phyloP scores from a whole-genome alignment of 495 filamentous ascomycete species.

The Thozetella sp. region DNA sequence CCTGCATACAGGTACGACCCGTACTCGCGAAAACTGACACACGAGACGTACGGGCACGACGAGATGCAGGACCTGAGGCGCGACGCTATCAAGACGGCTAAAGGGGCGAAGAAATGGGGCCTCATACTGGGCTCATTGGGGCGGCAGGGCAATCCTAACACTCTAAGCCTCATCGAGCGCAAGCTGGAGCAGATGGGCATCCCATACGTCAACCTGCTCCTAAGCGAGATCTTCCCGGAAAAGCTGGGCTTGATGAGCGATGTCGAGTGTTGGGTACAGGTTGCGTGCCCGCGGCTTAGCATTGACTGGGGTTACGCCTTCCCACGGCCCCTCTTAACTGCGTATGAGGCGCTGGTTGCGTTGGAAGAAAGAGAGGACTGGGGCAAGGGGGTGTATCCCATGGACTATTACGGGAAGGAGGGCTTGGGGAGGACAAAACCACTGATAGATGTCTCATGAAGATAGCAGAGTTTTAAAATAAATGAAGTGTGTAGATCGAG shows the following conservation, averaged over 20 bases:
- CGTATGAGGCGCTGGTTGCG: conserved; percentile 92
- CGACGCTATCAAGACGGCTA: conserved; percentile 74
- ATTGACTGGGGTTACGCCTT: conserved; percentile 99
- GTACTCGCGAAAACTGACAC: conserved; percentile 88
- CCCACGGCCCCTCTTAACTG: conserved; percentile 81
- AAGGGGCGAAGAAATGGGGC: conserved; percentile 82
- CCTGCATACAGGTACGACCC: conserved; percentile 97
- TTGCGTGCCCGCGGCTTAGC: conserved; percentile 90
- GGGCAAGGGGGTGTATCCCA: conserved; percentile 84
- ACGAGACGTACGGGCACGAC: conserved; percentile 84
- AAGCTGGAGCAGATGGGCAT: conserved; percentile 68
- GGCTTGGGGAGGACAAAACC: conserved; percentile 81
- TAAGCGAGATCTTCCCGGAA: conserved; percentile 94
- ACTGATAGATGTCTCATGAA: conserved; percentile 6
- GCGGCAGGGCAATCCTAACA: conserved; percentile 93
- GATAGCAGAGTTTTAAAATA: background rate
- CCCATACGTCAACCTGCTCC: conserved; percentile 77
- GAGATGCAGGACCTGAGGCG: conserved; percentile 84
- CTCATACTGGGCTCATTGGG: conserved; percentile 92
- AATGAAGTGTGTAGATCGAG: background rate
- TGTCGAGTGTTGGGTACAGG: conserved; percentile 96
- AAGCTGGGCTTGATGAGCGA: conserved; percentile 91
- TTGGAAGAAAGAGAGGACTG: conserved; percentile 77
- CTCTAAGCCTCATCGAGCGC: conserved; percentile 81
- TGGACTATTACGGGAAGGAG: conserved; percentile 97